Percentiles rank a stretch among this genome's conserved stretches.
Evolutionary conservation across 768 basidiomycete species (phyloP).

Genomic region (Podaxis pistillaris): DNA sequence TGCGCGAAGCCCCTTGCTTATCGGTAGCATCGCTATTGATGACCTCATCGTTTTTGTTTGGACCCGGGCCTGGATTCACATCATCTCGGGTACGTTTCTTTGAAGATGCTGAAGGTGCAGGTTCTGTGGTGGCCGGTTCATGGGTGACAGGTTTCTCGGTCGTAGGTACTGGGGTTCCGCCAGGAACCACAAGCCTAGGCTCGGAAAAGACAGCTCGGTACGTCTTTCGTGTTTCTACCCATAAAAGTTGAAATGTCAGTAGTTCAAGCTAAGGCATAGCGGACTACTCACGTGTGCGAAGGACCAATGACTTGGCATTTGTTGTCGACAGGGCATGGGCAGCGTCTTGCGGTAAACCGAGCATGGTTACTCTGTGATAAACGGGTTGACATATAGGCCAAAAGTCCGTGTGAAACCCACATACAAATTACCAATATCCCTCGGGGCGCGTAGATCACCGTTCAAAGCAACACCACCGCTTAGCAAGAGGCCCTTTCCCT

Average conservation of each 20-base stretch:
- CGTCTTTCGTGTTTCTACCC: conserved; percentile 76
- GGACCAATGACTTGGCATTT: conserved; percentile 61
- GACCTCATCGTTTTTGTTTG: not conserved
- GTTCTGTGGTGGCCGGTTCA: not conserved
- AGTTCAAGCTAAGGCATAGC: not conserved
- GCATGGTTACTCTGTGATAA: conserved; percentile 52
- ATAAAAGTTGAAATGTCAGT: not conserved
- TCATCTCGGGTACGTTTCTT: conserved; percentile 8
- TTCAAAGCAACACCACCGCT: conserved; percentile 65
- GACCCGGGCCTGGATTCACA: not conserved
- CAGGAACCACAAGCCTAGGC: conserved; percentile 62
- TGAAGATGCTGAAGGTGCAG: not conserved
- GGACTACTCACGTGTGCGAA: conserved; percentile 65
- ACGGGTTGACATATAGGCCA: not conserved
- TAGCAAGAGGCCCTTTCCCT: conserved; percentile 73
- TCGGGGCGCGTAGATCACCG: conserved; percentile 66
- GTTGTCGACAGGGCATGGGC: conserved; percentile 63
- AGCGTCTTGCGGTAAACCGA: conserved; percentile 67
- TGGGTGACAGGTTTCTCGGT: not conserved
- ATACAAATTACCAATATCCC: conserved; percentile 77
- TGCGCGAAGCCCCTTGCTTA: conserved; percentile 7
- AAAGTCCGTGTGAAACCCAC: conserved; percentile 21
- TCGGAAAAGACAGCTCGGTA: conserved; percentile 80
- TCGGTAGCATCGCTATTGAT: not conserved
- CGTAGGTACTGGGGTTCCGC: not conserved